Evolutionary conservation across 495 filamentous ascomycete species (phyloP), one percentile per base, ranked within the genome.

Genomic region (Penicillium riverlandense): DNA sequence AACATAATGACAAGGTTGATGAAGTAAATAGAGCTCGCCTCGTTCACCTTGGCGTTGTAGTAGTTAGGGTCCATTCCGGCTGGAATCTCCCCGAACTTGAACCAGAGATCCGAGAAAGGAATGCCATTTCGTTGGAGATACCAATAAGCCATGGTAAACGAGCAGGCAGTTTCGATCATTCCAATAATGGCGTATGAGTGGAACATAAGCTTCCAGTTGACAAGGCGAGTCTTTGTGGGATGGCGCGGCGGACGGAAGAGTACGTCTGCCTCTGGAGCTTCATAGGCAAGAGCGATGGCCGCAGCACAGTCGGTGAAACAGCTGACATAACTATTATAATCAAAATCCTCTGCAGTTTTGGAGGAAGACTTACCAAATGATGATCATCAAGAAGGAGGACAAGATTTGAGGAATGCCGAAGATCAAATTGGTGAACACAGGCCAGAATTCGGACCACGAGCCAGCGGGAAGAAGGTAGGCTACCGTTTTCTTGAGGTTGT

Each of bases 391-490:
- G 59, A 86, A 87, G 2, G 74, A 78, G 2, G 75, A 80, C 27
- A 86, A 64, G 13, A 81, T 71, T 48, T 84, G 80, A 3, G 84
- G 84, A 12, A 87, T 59, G 2, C 84, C 84, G 49, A 87, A 81
- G 6, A 80, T 37, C 22, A 87, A 77, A 45, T 80, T 84, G 8
- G 74, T 79, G 53, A 86, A 65, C 11, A 87, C 76, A 0, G 84
- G 83, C 82, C 79, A 63, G 60, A 86, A 78, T 50, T 86, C 83
- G 10, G 72, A 77, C 57, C 84, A 87, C 15, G 66, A 73, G 4
- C 83, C 83, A 2, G 84, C 77, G 39, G 84, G 71, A 0, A 81
- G 71, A 1, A 82, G 60, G 41, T 82, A 80, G 1, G 61, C 55
- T 22, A 79, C 70, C 0, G 70, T 74, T 58, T 82, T 80, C 48